phyloP scores from a whole-genome alignment of 2,329 filamentous ascomycete genomes.

The Colletotrichum abscissum region DNA sequence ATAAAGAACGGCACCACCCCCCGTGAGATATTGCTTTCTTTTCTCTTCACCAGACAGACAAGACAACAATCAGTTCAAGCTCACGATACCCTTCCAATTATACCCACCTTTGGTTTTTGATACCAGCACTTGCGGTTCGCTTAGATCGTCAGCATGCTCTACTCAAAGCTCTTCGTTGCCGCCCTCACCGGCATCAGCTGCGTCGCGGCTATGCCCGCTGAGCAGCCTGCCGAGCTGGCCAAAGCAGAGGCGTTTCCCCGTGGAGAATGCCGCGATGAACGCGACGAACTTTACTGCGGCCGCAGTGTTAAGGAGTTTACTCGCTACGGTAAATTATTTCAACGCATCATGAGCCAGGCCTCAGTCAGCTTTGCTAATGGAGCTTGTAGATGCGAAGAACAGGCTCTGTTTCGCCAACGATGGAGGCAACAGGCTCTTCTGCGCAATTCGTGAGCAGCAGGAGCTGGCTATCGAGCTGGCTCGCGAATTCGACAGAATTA shows the following conservation, averaged over 20 bases:
- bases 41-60: constrained; percentile 10
- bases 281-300: constrained; percentile 30
- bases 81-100: constrained; percentile 19
- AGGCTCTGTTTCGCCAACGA: constrained; percentile 17
- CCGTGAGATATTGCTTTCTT: not conserved
- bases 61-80: constrained; percentile 16
- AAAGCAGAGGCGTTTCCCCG: constrained; percentile 17
- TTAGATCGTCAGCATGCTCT: constrained; percentile 22
- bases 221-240: constrained; percentile 16
- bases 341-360: not conserved
- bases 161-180: constrained; percentile 19
- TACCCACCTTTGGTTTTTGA: constrained; percentile 6
- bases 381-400: constrained; percentile 11
- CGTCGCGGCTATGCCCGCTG: constrained; percentile 26
- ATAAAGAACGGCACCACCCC: constrained; percentile 15
- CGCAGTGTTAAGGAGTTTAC: constrained; percentile 22
- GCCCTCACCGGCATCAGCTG: constrained; percentile 22
- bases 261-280: constrained; percentile 16
- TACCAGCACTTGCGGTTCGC: not conserved
- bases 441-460: constrained; percentile 29
- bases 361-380: not conserved
- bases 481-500: constrained; percentile 16
- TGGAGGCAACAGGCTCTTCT: constrained; percentile 25
- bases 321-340: constrained; percentile 12
- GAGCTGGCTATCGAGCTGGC: constrained; percentile 12